Base-by-base conservation (phyloP, 805 yeast genomes). In the Jamesozyma spencerorum region DNA sequence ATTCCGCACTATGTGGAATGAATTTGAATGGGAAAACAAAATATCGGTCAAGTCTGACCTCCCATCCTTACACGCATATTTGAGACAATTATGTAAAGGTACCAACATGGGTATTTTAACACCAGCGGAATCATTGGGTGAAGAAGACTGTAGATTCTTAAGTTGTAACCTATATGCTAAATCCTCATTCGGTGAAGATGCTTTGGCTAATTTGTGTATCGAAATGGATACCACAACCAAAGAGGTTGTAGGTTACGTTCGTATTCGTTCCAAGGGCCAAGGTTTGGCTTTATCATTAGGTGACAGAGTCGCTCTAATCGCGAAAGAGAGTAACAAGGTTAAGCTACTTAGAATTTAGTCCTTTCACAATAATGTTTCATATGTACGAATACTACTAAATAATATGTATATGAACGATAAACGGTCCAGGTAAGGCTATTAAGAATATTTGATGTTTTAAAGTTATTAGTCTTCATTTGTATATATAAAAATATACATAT, bases 21-120 rank as follows among this genome's bases (percentile, higher is more conserved):
- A 88, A 62, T 92, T 94, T 60, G 99, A 92, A 67, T 92, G 98
- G 98, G 98, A 92, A 65, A 92, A 92, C 70, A 92, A 92, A 70
- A 88, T 92, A 52, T 84, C 88, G 45, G 84, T 92, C 59, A 79
- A 81, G 50, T 77, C 94, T 2, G 72, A 70, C 40, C 69, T 80
- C 47, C 62, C 73, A 26, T 66, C 85, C 1, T 72, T 94, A 56
- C 79, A 81, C 57, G 84, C 76, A 36, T 92, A 85, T 64, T 70
- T 92, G 62, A 82, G 79, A 44, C 80, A 75, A 54, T 68, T 92
- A 39, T 47, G 53, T 11, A 68, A 71, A 43, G 88, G 85, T 36
- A 92, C 98, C 3, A 88, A 90, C 63, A 94, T 92, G 97, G 79
- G 81, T 43, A 80, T 95, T 59, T 72, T 92, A 54, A 92, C 97